Percentiles rank a stretch among this genome's conserved stretches.
phyloP scores from a whole-genome alignment of 140 eudicot genomes.

The Oenanthe javanica region DNA sequence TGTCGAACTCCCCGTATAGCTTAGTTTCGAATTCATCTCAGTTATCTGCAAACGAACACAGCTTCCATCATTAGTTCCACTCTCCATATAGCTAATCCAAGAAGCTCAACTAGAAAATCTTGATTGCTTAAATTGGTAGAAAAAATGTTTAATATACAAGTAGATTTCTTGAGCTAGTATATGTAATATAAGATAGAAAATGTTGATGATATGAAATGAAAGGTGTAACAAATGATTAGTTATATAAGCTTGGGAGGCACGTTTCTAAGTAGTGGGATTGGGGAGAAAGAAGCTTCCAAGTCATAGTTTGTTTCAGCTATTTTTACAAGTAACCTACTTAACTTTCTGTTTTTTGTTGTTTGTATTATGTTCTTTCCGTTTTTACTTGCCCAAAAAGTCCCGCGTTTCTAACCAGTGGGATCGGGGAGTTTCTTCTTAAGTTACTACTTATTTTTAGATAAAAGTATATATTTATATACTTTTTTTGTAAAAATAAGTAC shows the following conservation, averaged over 20 bases:
- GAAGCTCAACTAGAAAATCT: background rate
- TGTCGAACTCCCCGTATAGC: slow-evolving; percentile 10
- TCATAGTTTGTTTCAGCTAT: slow-evolving; percentile 21
- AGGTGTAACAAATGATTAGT: background rate
- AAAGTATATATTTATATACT: no score
- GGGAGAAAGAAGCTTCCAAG: slow-evolving; percentile 24
- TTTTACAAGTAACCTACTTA: slow-evolving; percentile 12
- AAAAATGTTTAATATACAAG: no score
- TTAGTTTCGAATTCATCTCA: slow-evolving; percentile 26
- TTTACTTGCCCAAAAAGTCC: slow-evolving; percentile 9
- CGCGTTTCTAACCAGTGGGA: no score
- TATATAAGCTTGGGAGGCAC: slow-evolving; percentile 33
- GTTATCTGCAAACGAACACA: slow-evolving; percentile 43
- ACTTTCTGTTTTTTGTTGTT: slow-evolving; percentile 10
- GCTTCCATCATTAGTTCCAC: slow-evolving; percentile 35
- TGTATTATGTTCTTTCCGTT: background rate
- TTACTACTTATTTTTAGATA: no score
- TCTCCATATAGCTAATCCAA: slow-evolving; percentile 28
- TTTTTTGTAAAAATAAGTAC: no score
- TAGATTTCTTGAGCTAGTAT: background rate
- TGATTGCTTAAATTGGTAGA: background rate
- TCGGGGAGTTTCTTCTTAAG: no score
- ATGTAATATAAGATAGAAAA: background rate
- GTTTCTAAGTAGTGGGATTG: slow-evolving; percentile 25
- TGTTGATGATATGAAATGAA: background rate